Base-by-base conservation (phyloP, 371 early-diverging fungal genomes). In the Gilbertella persicaria region DNA sequence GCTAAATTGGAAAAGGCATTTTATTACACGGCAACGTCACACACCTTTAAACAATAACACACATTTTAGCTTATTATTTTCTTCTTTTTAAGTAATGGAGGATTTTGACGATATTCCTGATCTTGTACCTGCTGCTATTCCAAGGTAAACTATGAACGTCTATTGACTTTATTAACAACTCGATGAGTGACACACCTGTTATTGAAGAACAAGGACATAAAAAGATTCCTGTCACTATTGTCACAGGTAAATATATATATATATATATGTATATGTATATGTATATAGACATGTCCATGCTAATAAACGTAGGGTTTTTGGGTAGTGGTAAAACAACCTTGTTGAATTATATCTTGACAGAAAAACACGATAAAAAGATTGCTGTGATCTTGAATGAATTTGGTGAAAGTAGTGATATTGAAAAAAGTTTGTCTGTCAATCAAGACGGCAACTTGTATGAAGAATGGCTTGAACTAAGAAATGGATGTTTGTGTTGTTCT, bases 401-500 rank as follows among this genome's bases (percentile, higher is more conserved):
- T 76, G 92, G 91, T 19, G 90, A 89, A 50, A 86, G 85, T 67
- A 87, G 91, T 20, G 97, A 92, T n/a, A 95, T 96, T 55, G 98
- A 97, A 66, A 92, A 95, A 66, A 85, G 94, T 26, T 71, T 97
- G 50, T 89, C 92, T 5, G 78, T 94, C 20, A 83, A 88, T 45
- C 64, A 74, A 57, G 88, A 89, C 45, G 95, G 95, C 19, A 88
- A 84, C 25, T 74, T 89, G 42, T 89, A 90, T 21, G 96, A 96
- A 56, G 97, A 97, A 59, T 98, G 98, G 98, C 77, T 98, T 14
- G 98, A 98, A 56, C 74, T 98, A 49, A 83, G 86, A 45, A 98
- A 98, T 69, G 98, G 98, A 0, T 98, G 98, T 56, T 72, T 98
- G 44, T 98, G 98, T 71, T 98, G 98, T 69, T 90, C 95, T 5